Evolutionary conservation across 331 rosid species (phyloP).

Genomic region (Quercus tomentella): DNA sequence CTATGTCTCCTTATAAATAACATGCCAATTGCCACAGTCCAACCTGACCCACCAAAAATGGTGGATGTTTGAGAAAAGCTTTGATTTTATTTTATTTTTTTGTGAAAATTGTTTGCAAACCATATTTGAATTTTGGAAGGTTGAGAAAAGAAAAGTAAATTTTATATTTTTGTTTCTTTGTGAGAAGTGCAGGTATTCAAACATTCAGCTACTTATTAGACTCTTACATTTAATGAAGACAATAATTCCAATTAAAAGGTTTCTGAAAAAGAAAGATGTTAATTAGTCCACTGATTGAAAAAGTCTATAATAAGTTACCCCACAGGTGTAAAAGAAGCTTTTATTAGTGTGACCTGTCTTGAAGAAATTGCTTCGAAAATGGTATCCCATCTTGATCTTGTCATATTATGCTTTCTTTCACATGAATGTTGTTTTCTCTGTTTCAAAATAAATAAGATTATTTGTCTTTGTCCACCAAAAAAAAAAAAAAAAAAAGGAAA

Average conservation of each 20-base stretch:
- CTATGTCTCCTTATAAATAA: constrained; percentile 24
- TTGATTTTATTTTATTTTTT: too few species aligned
- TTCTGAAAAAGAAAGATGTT: background rate
- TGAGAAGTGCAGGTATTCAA: background rate
- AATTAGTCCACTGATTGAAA: background rate
- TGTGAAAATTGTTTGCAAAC: too few species aligned
- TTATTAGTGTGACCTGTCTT: background rate
- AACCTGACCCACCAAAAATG: constrained; percentile 21
- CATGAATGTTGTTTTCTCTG: too few species aligned
- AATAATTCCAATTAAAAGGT: background rate
- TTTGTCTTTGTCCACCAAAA: too few species aligned
- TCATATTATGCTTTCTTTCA: too few species aligned
- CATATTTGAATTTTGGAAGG: too few species aligned
- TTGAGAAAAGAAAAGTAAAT: background rate
- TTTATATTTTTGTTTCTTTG: background rate
- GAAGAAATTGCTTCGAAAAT: background rate
- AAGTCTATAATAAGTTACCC: background rate
- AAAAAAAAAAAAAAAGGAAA: too few species aligned
- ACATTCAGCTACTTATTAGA: background rate
- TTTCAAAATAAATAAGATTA: too few species aligned
- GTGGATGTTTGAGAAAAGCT: background rate
- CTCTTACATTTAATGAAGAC: background rate
- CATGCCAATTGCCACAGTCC: constrained; percentile 24
- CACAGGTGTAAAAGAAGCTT: background rate
- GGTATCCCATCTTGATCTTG: too few species aligned